Base-by-base conservation (phyloP, 768 basidiomycete genomes). In the Harrya chromipes region DNA sequence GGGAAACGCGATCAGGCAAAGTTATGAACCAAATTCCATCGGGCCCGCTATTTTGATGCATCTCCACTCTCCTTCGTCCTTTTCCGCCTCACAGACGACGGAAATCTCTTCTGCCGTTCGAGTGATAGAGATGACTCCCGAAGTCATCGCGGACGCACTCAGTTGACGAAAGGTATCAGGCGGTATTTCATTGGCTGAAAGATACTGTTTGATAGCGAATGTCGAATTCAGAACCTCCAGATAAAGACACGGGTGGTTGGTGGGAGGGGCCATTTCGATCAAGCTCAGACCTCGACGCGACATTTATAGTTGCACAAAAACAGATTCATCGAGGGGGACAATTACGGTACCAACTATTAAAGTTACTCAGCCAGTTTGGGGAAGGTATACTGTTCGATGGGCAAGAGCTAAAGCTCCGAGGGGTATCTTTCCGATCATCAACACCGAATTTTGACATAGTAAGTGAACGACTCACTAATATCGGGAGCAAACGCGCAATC, bases 401-500 rank as follows among this genome's bases (percentile, higher is more conserved):
- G 56, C 87, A 87, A 19, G 75, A 47, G 3, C 40, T 67, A 9
- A 79, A 77, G 14, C 67, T 52, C 37, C 65, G 38, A 0, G 81
- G 81, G 0, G 82, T 70, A 58, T 77, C 85, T 87, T 37, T 26
- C 19, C 23, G 40, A 23, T 37, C 27, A 34, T 56, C 26, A 61
- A 24, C 40, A 34, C 21, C 12, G 16, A 34, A 10, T 2, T 38
- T 39, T 27, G 14, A 24, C n/a, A 4, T 42, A 14, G 16, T 10
- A 44, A 17, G 23, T 14, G 16, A n/a, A n/a, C n/a, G n/a, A 31
- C 76, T 43, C 54, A 85, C 84, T 58, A 49, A 86, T n/a, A n/a
- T n/a, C 85, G 5, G 78, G 74, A 24, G 80, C 67, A 52, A 87
- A 86, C 4, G 57, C 56, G n/a, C 87, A 86, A 59, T 87, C 85